Conservation (phyloP, 2,329 filamentous ascomycete species). For the Colletotrichum ledebouriae region DNA sequence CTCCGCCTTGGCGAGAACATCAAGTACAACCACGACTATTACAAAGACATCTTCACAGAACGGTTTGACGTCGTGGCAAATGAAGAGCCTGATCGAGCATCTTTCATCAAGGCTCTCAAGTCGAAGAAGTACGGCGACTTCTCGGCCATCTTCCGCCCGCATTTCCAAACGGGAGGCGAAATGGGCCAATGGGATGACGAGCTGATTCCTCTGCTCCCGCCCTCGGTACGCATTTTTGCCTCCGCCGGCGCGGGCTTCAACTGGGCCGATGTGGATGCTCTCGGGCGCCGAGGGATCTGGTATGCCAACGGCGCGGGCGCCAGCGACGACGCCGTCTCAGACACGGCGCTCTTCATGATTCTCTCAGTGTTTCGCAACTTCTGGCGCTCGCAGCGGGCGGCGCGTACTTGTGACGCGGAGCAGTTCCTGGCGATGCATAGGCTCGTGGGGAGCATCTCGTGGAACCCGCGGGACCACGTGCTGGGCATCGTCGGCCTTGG, state of each 20-base stretch:
- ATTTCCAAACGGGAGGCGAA: slow-evolving; percentile 73
- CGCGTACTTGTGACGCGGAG: slow-evolving; percentile 55
- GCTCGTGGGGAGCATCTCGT: slow-evolving; percentile 59
- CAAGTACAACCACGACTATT: slow-evolving; percentile 60
- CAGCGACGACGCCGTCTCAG: slow-evolving; percentile 59
- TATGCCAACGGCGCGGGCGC: slow-evolving; percentile 59
- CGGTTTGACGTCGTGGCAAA: slow-evolving; percentile 57
- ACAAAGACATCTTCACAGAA: slow-evolving; percentile 54
- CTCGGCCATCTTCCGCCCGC: slow-evolving; percentile 66
- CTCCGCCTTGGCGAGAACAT: slow-evolving; percentile 61
- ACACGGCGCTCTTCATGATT: slow-evolving; percentile 58
- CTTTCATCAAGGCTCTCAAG: slow-evolving; percentile 57
- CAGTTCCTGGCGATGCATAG: slow-evolving; percentile 59
- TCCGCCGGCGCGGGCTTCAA: slow-evolving; percentile 73
- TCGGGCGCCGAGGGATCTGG: slow-evolving; percentile 55
- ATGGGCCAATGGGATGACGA: slow-evolving; percentile 73
- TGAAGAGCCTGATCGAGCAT: slow-evolving; percentile 51
- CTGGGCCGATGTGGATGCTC: slow-evolving; percentile 68
- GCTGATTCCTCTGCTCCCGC: slow-evolving; percentile 66
- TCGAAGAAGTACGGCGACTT: slow-evolving; percentile 50
- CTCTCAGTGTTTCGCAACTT: slow-evolving; percentile 65
- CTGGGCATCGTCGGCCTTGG: slow-evolving; percentile 68
- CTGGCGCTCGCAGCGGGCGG: slow-evolving; percentile 60
- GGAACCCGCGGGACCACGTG: slow-evolving; percentile 61
- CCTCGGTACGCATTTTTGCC: slow-evolving; percentile 68